Evolutionary conservation across 2,329 filamentous ascomycete genomes (phyloP).

Genomic region (Colletotrichum sansevieriae): DNA sequence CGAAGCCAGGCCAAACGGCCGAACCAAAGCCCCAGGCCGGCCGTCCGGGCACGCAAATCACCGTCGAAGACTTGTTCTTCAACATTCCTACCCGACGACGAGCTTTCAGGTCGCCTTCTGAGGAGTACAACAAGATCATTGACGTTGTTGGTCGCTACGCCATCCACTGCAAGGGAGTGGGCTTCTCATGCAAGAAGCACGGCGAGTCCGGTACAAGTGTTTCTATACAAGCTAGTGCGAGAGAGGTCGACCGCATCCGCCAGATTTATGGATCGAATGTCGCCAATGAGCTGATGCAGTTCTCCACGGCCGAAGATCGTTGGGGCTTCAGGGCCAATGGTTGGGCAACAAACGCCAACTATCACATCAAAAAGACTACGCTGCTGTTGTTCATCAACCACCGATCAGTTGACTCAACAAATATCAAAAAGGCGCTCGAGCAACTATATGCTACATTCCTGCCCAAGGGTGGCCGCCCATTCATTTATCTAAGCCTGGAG

Average conservation of each 20-base stretch:
- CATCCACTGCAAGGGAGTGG: slow-evolving; percentile 90
- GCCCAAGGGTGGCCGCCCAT: slow-evolving; percentile 94
- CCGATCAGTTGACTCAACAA: slow-evolving; percentile 88
- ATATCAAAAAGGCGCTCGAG: slow-evolving; percentile 90
- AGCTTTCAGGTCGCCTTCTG: slow-evolving; percentile 90
- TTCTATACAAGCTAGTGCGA: slow-evolving; percentile 80
- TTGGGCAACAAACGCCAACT: slow-evolving; percentile 92
- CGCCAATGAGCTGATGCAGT: slow-evolving; percentile 88
- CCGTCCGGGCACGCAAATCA: slow-evolving; percentile 91
- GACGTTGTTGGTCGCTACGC: slow-evolving; percentile 95
- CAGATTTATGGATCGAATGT: slow-evolving; percentile 88
- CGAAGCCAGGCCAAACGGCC: slow-evolving; percentile 87
- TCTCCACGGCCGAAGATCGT: slow-evolving; percentile 77
- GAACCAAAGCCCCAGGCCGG: slow-evolving; percentile 92
- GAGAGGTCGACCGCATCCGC: slow-evolving; percentile 84
- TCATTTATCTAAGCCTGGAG: slow-evolving; percentile 90
- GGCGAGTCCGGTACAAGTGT: slow-evolving; percentile 88
- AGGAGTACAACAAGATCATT: slow-evolving; percentile 98
- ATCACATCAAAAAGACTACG: slow-evolving; percentile 89
- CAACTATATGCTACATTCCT: slow-evolving; percentile 89
- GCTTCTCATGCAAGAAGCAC: slow-evolving; percentile 96
- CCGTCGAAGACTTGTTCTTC: slow-evolving; percentile 97
- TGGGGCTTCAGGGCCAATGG: slow-evolving; percentile 89
- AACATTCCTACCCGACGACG: slow-evolving; percentile 89
- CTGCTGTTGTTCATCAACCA: slow-evolving; percentile 97